phyloP scores from a whole-genome alignment of 1,284 basidiomycete species.

The Ceratobasidium sp. region DNA sequence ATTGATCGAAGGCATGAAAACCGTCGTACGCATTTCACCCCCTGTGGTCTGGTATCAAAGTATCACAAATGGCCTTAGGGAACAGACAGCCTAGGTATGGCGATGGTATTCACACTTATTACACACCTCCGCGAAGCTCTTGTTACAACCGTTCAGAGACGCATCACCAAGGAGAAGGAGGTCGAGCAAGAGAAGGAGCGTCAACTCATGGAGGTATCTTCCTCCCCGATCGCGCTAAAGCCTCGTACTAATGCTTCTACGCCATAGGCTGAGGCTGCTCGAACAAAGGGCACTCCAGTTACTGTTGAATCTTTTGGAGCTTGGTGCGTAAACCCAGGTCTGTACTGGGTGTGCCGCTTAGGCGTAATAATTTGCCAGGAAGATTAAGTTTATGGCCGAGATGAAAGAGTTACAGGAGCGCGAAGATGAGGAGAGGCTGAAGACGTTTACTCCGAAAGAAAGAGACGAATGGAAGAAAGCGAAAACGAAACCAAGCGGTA shows the following conservation, averaged over 20 bases:
- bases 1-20: slow-evolving; percentile 72
- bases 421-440: slow-evolving; percentile 88
- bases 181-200: slow-evolving; percentile 81
- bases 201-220: slow-evolving; percentile 77
- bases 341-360: background rate
- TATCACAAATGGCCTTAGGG: slow-evolving; percentile 68
- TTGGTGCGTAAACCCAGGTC: slow-evolving; percentile 62
- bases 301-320: slow-evolving; percentile 83
- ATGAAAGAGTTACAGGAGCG: slow-evolving; percentile 69
- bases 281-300: slow-evolving; percentile 91
- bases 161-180: slow-evolving; percentile 70
- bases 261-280: slow-evolving; percentile 84
- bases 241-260: background rate
- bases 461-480: slow-evolving; percentile 87
- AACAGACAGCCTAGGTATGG: slow-evolving; percentile 93
- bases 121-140: slow-evolving; percentile 88
- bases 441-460: slow-evolving; percentile 84
- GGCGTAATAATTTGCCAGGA: slow-evolving; percentile 59
- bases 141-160: slow-evolving; percentile 71
- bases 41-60: slow-evolving; percentile 12
- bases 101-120: slow-evolving; percentile 97
- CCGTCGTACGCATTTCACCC: slow-evolving; percentile 69
- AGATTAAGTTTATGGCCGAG: slow-evolving; percentile 81
- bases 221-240: background rate
- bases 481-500: slow-evolving; percentile 78